Evolutionary conservation across 129 eudicot genomes (phyloP).

Genomic region (Flaveria trinervia): DNA sequence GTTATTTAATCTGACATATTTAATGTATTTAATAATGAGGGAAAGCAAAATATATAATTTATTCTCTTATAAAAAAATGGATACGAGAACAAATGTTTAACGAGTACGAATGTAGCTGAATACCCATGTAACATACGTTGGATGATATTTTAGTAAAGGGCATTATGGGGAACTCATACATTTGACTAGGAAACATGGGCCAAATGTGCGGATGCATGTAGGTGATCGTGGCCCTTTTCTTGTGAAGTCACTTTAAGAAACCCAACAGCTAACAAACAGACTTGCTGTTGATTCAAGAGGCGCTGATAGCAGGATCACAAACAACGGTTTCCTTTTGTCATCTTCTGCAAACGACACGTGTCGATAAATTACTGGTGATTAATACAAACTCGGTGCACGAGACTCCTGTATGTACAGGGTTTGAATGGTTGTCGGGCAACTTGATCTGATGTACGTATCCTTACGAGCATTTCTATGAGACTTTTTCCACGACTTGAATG

Average conservation of each 20-base stretch:
- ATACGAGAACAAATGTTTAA: neutral
- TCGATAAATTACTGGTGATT: too few species aligned
- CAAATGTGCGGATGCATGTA: conserved; percentile 51
- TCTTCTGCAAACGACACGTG: conserved; percentile 9
- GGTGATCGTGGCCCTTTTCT: conserved; percentile 34
- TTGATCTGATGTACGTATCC: too few species aligned
- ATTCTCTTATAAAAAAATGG: too few species aligned
- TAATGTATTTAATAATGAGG: too few species aligned
- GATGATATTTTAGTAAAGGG: conserved; percentile 16
- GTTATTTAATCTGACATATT: too few species aligned
- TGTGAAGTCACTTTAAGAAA: conserved; percentile 12
- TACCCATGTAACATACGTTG: conserved; percentile 8
- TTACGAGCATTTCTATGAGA: too few species aligned
- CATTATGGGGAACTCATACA: neutral
- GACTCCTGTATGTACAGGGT: too few species aligned
- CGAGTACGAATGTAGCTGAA: neutral
- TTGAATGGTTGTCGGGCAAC: too few species aligned
- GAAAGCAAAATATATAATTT: too few species aligned
- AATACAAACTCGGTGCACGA: too few species aligned
- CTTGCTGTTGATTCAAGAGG: conserved; percentile 20
- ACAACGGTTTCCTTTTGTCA: conserved; percentile 20
- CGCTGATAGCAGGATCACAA: conserved; percentile 3
- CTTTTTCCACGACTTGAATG: too few species aligned
- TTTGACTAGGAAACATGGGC: conserved; percentile 25
- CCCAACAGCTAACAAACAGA: conserved; percentile 1